These are phyloP conservation scores for Lecanosticta acicola DNA, from an alignment of 2,329 filamentous ascomycete genomes.

Conservation along the genomic window DNA sequence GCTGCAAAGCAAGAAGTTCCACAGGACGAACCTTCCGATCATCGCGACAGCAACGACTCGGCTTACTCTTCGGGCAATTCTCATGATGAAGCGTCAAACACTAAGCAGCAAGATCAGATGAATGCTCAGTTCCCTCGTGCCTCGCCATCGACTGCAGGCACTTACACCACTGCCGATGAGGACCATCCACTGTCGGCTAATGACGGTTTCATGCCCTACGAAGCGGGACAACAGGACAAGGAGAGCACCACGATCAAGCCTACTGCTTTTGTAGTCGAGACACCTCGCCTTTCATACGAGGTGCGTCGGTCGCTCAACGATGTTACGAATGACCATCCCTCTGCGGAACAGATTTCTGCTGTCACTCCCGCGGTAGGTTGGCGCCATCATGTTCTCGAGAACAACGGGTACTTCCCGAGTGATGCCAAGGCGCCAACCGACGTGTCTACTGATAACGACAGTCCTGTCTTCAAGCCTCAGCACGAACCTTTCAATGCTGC, in stretches of 20 bases:
- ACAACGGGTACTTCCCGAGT: neutral
- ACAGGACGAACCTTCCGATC: neutral
- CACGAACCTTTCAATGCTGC: neutral
- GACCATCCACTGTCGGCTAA: neutral
- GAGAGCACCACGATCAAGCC: neutral
- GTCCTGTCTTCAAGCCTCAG: neutral
- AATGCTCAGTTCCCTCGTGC: neutral
- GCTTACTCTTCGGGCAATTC: neutral
- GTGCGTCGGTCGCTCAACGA: neutral
- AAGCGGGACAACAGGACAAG: neutral
- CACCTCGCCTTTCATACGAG: neutral
- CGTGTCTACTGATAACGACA: too few species aligned
- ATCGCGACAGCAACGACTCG: neutral
- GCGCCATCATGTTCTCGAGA: neutral
- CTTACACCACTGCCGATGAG: neutral
- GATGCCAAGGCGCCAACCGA: neutral
- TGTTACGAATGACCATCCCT: neutral
- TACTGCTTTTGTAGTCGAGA: neutral
- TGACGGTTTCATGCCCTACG: neutral
- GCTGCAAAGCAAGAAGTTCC: neutral
- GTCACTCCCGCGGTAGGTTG: neutral
- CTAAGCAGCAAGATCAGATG: neutral
- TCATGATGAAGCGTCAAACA: neutral
- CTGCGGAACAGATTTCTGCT: neutral
- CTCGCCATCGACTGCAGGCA: neutral